Evolutionary conservation across 306 rosid species (phyloP), one percentile per base, ranked within the genome.

Genomic region (Prunus armeniaca): DNA sequence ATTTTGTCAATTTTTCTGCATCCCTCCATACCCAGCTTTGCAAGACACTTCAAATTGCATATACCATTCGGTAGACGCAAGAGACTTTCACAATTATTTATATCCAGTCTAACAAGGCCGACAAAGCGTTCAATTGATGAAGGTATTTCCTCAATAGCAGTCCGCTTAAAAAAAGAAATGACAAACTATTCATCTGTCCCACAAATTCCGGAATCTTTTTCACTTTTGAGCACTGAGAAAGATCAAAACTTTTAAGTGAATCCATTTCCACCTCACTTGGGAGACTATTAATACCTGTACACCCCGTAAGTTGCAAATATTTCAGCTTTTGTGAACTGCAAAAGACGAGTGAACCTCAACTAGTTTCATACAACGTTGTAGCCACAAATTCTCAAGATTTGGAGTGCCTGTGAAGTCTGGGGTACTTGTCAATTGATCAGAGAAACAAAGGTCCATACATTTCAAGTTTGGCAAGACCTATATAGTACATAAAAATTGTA

Each of bases 301-400:
- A 71, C 6, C 20, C 24, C 34, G 14, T 24, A 17, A 64, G 32
- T 30, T 0, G 24, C 24, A 78, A 17, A 43, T 38, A 0, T 3
- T 17, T 50, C 6, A 78, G 77, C 56, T 22, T 52, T 78, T 56
- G 10, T 58, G 57, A 3, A 14, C 12, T 47, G 65, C 67, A 71
- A 78, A 64, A 1, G 82, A 71, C 51, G 77, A 54, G 55, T 78
- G 82, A 64, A 78, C 56, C 12, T 70, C 67, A 66, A 70, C 46
- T 62, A 78, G 34, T 5, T 17, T 51, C 0, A 32, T 30, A 43
- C 81, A 78, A 24, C 12, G 3, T n/a, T 3, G 15, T 15, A 78
- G 47, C 3, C n/a, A 54, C 25, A 78, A 15, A 8, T 0, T 43
- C 56, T 50, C 24, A 24, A 78, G 65, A 50, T 70, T 62, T 49